Evolutionary conservation across 108 stramenopile genomes (phyloP).

Genomic region (Cyclotella distinguenda): DNA sequence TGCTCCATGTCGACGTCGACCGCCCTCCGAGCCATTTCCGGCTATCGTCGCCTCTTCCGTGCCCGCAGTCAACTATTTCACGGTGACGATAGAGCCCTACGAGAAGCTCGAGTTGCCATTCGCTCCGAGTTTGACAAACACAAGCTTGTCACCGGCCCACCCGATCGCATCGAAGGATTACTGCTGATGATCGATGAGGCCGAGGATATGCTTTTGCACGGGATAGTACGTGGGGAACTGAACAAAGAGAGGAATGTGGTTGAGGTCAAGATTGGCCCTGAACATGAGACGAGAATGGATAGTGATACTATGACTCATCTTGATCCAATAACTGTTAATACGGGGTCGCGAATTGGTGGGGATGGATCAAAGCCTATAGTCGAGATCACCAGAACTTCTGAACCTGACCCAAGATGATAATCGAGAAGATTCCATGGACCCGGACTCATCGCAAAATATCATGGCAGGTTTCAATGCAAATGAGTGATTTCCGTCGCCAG

Average conservation of each 20-base stretch:
- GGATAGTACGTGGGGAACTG: constrained; percentile 75
- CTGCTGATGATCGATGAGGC: constrained; percentile 84
- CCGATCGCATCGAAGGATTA: constrained; percentile 64
- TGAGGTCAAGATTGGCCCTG: constrained; percentile 74
- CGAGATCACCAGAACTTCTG: constrained; percentile 27
- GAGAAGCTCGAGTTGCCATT: constrained; percentile 66
- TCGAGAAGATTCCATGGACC: neutral
- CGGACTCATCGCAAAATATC: neutral
- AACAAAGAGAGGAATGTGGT: constrained; percentile 56
- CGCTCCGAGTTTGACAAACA: constrained; percentile 73
- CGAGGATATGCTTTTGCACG: constrained; percentile 78
- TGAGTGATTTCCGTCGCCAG: too few species aligned
- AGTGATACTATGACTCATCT: constrained; percentile 59
- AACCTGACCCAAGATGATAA: neutral
- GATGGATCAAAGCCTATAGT: constrained; percentile 13
- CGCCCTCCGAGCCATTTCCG: constrained; percentile 57
- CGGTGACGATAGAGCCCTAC: constrained; percentile 66
- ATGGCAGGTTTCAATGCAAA: neutral
- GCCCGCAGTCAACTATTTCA: constrained; percentile 71
- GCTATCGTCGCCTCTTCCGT: constrained; percentile 77
- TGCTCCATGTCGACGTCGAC: constrained; percentile 35
- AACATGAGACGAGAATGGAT: constrained; percentile 59
- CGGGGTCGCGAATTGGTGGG: constrained; percentile 44
- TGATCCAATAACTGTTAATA: constrained; percentile 76
- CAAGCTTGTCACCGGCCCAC: constrained; percentile 45